Percentiles rank a stretch among this genome's conserved stretches.
Evolutionary conservation across 2,329 filamentous ascomycete species (phyloP).

Genomic region (Chlorencoelia australis): DNA sequence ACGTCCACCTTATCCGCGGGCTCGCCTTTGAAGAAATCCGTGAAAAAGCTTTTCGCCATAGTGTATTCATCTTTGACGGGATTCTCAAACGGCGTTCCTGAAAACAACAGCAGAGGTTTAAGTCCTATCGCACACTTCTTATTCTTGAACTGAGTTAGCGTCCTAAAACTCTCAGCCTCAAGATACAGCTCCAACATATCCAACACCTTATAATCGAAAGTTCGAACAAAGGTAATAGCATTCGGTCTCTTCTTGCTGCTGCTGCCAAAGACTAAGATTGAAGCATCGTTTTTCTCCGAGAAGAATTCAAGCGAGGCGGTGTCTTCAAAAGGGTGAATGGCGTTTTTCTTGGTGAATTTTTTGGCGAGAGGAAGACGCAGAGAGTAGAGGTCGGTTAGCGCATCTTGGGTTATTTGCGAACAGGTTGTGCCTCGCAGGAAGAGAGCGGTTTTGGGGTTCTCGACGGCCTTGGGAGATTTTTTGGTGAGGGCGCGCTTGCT

Average conservation of each 20-base stretch:
- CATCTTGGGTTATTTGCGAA: slow-evolving; percentile 72
- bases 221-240: slow-evolving; percentile 70
- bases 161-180: slow-evolving; percentile 61
- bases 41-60: slow-evolving; percentile 74
- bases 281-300: slow-evolving; percentile 89
- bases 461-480: slow-evolving; percentile 76
- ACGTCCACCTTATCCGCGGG: slow-evolving; percentile 76
- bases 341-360: slow-evolving; percentile 96
- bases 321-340: slow-evolving; percentile 90
- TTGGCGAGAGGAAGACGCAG: slow-evolving; percentile 77
- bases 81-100: slow-evolving; percentile 78
- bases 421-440: slow-evolving; percentile 83
- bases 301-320: slow-evolving; percentile 85
- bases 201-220: slow-evolving; percentile 77
- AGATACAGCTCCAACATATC: slow-evolving; percentile 93
- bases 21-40: slow-evolving; percentile 86
- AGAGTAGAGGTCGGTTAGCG: slow-evolving; percentile 73
- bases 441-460: slow-evolving; percentile 84
- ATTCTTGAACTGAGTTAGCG: slow-evolving; percentile 65
- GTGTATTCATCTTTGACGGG: slow-evolving; percentile 71
- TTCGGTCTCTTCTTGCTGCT: slow-evolving; percentile 95
- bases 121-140: slow-evolving; percentile 69
- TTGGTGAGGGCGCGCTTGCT: slow-evolving; percentile 93
- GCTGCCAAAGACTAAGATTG: slow-evolving; percentile 72
- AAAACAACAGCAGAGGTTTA: slow-evolving; percentile 85